Percentiles rank a stretch among this genome's conserved stretches.
Conservation (phyloP, 495 filamentous ascomycete genomes). For the Penicillium manginii region DNA sequence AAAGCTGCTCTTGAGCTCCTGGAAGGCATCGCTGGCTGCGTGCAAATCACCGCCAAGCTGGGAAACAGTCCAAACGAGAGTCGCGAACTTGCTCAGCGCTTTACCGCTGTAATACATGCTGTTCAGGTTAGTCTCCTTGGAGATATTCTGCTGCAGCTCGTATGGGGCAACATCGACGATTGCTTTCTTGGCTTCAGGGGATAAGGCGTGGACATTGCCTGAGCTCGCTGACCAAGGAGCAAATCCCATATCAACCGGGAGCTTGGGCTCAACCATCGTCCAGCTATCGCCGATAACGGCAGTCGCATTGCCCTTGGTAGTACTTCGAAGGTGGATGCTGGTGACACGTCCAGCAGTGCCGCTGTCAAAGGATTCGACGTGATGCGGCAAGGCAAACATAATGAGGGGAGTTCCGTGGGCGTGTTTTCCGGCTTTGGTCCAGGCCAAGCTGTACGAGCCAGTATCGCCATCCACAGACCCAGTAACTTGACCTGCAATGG, state of each 20-base stretch:
- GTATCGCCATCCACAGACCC: constrained; percentile 60
- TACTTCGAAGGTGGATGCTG: constrained; percentile 69
- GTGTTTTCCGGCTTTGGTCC: constrained; percentile 66
- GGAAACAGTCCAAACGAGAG: constrained; percentile 67
- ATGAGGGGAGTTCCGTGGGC: constrained; percentile 53
- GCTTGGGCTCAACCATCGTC: constrained; percentile 73
- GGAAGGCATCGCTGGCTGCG: constrained; percentile 64
- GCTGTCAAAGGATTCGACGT: constrained; percentile 71
- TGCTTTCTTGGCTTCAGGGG: constrained; percentile 49
- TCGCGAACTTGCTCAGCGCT: constrained; percentile 86
- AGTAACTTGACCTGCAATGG: constrained; percentile 61
- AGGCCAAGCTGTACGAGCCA: constrained; percentile 75
- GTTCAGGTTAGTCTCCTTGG: constrained; percentile 70
- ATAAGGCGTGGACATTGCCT: constrained; percentile 56
- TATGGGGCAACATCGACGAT: constrained; percentile 61
- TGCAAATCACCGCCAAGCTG: constrained; percentile 64
- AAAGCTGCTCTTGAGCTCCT: constrained; percentile 74
- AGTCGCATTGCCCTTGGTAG: constrained; percentile 81
- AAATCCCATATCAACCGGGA: constrained; percentile 76
- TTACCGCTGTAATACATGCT: constrained; percentile 98
- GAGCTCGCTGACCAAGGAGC: constrained; percentile 68
- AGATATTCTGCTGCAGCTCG: constrained; percentile 76
- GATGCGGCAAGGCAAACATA: constrained; percentile 93
- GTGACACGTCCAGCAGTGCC: constrained; percentile 59
- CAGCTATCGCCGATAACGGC: constrained; percentile 76